Evolutionary conservation across 345 rosid genomes (phyloP).

Genomic region (Citrus inodora): DNA sequence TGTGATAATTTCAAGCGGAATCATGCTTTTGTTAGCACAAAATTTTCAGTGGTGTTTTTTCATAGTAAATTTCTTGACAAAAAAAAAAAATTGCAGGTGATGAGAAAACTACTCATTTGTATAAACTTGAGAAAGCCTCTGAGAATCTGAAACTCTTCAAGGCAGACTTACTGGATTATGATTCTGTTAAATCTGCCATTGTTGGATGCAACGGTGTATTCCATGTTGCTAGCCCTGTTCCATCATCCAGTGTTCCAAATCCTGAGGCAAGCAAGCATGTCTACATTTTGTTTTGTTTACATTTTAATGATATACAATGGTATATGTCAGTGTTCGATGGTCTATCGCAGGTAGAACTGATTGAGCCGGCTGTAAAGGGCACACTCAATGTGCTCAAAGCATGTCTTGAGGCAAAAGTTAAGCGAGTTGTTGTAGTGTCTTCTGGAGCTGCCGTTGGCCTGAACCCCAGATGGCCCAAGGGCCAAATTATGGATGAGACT

Average conservation of each 20-base stretch:
- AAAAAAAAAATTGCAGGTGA: neutral
- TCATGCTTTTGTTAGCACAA: neutral
- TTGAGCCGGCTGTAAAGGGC: conserved; percentile 68
- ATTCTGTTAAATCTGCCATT: neutral
- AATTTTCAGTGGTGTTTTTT: neutral
- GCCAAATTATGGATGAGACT: conserved; percentile 29
- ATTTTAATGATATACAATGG: too few relatives aligned
- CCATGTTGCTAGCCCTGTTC: neutral
- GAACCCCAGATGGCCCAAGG: conserved; percentile 56
- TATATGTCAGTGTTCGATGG: neutral
- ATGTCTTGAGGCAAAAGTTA: conserved; percentile 48
- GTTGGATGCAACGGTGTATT: neutral
- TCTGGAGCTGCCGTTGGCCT: conserved; percentile 40
- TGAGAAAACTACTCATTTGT: neutral
- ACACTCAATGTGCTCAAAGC: conserved; percentile 67
- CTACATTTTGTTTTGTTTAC: neutral
- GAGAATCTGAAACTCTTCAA: neutral
- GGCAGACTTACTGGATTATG: neutral
- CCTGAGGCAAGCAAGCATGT: neutral
- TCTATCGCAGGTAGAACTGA: conserved; percentile 38
- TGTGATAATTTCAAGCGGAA: neutral
- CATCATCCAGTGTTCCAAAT: neutral
- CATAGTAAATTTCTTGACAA: too few relatives aligned
- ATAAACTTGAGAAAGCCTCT: neutral
- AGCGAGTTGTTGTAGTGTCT: conserved; percentile 66